Evolutionary conservation across 352 stramenopile genomes (phyloP).

Genomic region (Phytophthora foliorum): DNA sequence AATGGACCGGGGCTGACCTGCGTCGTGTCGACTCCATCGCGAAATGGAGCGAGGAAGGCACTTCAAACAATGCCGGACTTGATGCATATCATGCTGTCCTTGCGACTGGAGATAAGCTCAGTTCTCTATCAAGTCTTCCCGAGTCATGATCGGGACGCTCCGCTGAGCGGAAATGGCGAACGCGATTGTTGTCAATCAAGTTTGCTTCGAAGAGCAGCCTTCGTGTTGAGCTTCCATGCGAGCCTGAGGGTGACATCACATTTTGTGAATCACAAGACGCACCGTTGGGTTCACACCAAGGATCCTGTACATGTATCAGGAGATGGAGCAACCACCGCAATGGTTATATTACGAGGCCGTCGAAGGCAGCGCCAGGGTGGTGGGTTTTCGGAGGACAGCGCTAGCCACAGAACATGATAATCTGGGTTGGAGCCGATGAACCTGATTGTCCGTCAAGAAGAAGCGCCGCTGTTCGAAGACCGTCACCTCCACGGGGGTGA

Average conservation of each 20-base stretch:
- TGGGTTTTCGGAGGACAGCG: background rate
- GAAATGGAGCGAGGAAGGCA: background rate
- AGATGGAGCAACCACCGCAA: background rate
- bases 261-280: no score
- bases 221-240: no score
- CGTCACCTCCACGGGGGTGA: no score
- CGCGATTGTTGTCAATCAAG: background rate
- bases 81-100: no score
- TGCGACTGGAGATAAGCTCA: background rate
- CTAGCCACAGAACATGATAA: background rate
- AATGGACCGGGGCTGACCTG: no score
- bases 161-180: background rate
- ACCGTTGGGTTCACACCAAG: no score
- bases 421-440: background rate
- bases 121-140: slow-evolving; percentile 3
- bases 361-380: background rate
- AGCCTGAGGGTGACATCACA: no score
- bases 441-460: background rate
- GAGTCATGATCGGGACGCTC: background rate
- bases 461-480: background rate
- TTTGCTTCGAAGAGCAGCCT: background rate
- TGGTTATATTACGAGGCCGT: no score
- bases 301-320: background rate
- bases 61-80: background rate
- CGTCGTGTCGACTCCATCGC: background rate